Percentiles rank a stretch among this genome's conserved stretches.
phyloP scores from a whole-genome alignment of 1,139 yeast species.

The Pichiaceae sp. region DNA sequence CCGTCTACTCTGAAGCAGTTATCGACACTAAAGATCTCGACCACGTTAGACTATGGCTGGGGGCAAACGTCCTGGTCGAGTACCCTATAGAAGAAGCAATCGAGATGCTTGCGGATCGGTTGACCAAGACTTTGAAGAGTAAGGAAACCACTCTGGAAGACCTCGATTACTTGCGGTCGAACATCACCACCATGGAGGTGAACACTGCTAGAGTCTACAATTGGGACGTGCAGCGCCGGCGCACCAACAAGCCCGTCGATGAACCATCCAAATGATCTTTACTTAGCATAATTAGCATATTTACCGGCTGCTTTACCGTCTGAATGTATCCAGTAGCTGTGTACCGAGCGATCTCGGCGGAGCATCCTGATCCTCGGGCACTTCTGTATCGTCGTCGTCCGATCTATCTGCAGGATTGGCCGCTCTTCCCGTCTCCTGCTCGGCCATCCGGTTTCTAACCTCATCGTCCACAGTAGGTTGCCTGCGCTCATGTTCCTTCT shows the following conservation, averaged over 20 bases:
- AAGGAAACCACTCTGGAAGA: slow-evolving; percentile 67
- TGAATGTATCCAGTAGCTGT: slow-evolving; percentile 49
- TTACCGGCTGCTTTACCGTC: no score
- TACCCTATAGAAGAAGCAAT: slow-evolving; percentile 87
- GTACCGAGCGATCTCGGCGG: slow-evolving; percentile 53
- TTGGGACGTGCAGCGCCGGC: slow-evolving; percentile 88
- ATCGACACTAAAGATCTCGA: slow-evolving; percentile 45
- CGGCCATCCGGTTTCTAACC: background rate
- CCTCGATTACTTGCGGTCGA: slow-evolving; percentile 79
- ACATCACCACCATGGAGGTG: slow-evolving; percentile 96
- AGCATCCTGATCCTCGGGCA: slow-evolving; percentile 30
- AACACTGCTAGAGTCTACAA: slow-evolving; percentile 92
- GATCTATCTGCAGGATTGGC: background rate
- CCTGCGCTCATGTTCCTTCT: slow-evolving; percentile 2
- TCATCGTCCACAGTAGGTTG: background rate
- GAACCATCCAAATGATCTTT: no score
- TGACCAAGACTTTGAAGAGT: slow-evolving; percentile 54
- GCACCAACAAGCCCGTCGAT: slow-evolving; percentile 3
- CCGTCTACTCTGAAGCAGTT: slow-evolving; percentile 77
- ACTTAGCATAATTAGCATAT: no score
- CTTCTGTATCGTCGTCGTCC: slow-evolving; percentile 22
- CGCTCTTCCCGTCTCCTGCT: slow-evolving; percentile 2
- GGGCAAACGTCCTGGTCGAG: slow-evolving; percentile 97
- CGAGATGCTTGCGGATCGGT: slow-evolving; percentile 53
- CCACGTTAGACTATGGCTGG: slow-evolving; percentile 81